Evolutionary conservation across 495 filamentous ascomycete genomes (phyloP).

Genomic region (Aspergillus affinis): DNA sequence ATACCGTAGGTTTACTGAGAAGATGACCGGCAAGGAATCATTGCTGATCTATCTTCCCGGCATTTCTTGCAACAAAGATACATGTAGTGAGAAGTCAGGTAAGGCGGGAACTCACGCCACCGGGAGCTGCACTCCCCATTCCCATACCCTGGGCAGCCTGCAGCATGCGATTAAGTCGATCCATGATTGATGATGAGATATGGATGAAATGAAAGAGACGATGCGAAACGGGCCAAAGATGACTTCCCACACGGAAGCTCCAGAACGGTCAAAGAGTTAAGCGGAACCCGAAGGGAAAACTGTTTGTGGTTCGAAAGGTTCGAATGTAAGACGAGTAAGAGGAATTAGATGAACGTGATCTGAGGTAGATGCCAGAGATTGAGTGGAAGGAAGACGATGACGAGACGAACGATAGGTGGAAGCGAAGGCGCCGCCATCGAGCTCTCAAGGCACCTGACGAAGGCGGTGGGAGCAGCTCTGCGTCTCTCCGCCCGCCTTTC

Average conservation of each 20-base stretch:
- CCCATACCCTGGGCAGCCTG: slow-evolving; percentile 77
- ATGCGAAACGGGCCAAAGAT: slow-evolving; percentile 24
- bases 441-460: slow-evolving; percentile 24
- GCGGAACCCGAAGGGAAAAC: neutral
- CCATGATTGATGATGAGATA: slow-evolving; percentile 56
- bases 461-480: slow-evolving; percentile 26
- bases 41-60: neutral
- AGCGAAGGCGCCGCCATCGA: slow-evolving; percentile 3
- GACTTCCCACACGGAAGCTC: slow-evolving; percentile 44
- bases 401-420: slow-evolving; percentile 17
- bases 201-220: slow-evolving; percentile 16
- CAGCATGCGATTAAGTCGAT: slow-evolving; percentile 82
- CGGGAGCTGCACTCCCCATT: slow-evolving; percentile 65
- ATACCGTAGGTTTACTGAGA: neutral
- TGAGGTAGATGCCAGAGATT: neutral
- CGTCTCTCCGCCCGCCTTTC: slow-evolving; percentile 18
- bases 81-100: slow-evolving; percentile 1
- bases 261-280: slow-evolving; percentile 13
- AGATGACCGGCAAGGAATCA: neutral
- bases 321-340: neutral
- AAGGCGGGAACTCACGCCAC: slow-evolving; percentile 62
- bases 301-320: neutral
- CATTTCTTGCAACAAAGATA: slow-evolving; percentile 2
- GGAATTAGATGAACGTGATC: neutral
- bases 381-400: slow-evolving; percentile 11